Base-by-base conservation (phyloP, 768 basidiomycete genomes). In the Coprinopsis strossmayeri region DNA sequence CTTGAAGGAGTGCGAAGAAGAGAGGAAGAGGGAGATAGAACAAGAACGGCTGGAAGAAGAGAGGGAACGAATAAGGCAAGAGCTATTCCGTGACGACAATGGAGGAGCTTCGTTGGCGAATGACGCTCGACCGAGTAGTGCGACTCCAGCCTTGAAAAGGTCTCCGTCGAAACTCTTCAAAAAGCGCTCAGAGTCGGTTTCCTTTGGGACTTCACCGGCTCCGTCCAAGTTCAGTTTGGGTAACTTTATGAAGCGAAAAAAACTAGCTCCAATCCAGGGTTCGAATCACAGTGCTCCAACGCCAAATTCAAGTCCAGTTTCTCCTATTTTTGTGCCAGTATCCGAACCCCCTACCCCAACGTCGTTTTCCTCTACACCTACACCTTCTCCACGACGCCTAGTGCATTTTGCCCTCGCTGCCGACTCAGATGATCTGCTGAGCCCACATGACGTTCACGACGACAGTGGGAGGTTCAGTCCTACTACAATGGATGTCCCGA, bases 131-230 rank as follows among this genome's bases (percentile, higher is more conserved):
- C n/a, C n/a, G n/a, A n/a, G n/a, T n/a, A n/a, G n/a, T n/a, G 7
- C 30, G 30, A 42, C 35, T 10, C 35, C 17, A 18, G 9, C 21
- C 17, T 27, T 45, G 25, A 51, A 51, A 23, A 51, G 32, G 27
- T 45, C 43, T 15, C 28, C 27, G 11, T 45, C 44, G 21, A 51
- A 51, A 17, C 26, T 51, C 12, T 26, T 51, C 1, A 51, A 51
- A 30, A 51, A 46, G 27, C 21, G 45, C 12, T 51, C 48, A 10
- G 27, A 28, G 5, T 3, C 18, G 37, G 37, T 38, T 18, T 9
- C 37, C 18, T 12, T 17, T 12, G 41, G 18, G 23, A 21, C 18
- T 42, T 38, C 17, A 38, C 9, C 35, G 11, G 11, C 28, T 9
- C n/a, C n/a, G n/a, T 27, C 43, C 12, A 45, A 20, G 18, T 45